Percentiles rank a stretch among this genome's conserved stretches.
Evolutionary conservation across 2,329 filamentous ascomycete species (phyloP).

Genomic region (Ophiostoma ulmi): DNA sequence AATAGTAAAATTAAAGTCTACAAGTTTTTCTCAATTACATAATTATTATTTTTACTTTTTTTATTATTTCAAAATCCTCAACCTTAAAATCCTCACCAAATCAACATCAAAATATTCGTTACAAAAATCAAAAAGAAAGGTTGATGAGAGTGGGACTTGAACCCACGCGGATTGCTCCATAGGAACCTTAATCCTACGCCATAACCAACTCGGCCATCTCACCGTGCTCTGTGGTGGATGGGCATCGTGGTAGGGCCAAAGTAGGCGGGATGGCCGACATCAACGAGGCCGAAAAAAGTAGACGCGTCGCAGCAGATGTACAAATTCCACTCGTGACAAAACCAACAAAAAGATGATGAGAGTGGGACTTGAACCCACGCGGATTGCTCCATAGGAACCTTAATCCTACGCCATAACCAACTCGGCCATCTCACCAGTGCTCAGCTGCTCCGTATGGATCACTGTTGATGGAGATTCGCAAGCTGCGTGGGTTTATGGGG

Average conservation of each 20-base stretch:
- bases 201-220: slow-evolving; percentile 18
- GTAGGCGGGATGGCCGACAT: background rate
- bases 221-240: background rate
- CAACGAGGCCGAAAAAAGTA: background rate
- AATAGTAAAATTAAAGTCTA: too few species aligned
- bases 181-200: slow-evolving; percentile 18
- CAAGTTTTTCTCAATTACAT: too few species aligned
- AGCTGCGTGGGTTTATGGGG: background rate
- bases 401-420: slow-evolving; percentile 18
- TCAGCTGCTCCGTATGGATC: background rate
- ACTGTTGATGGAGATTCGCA: background rate
- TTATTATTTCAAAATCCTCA: too few species aligned
- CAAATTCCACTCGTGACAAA: background rate
- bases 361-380: slow-evolving; percentile 20
- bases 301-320: too few species aligned
- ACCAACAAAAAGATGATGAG: slow-evolving; percentile 10
- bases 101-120: background rate
- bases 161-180: slow-evolving; percentile 19
- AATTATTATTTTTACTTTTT: too few species aligned
- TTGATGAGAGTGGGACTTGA: slow-evolving; percentile 20
- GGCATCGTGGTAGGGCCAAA: background rate
- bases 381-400: slow-evolving; percentile 19
- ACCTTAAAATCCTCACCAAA: too few species aligned
- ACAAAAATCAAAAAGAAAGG: background rate
- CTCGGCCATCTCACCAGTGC: slow-evolving; percentile 16